Evolutionary conservation across 352 stramenopile species (phyloP).

Genomic region (Blastocystis sp.): DNA sequence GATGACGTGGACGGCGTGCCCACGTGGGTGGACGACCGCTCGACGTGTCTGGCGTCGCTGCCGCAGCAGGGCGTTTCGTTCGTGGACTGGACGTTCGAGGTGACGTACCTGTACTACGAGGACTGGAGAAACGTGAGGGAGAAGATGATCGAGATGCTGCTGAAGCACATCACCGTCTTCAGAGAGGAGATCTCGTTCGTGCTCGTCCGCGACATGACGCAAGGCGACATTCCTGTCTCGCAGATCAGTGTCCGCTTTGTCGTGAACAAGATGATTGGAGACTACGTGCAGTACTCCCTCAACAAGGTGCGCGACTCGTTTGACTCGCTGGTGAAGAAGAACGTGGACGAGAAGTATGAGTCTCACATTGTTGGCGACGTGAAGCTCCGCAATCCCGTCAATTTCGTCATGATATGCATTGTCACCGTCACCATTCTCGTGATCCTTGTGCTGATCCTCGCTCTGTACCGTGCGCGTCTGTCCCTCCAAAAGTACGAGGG

Average conservation of each 20-base stretch:
- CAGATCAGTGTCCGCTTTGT: neutral
- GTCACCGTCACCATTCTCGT: neutral
- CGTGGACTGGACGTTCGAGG: constrained; percentile 10
- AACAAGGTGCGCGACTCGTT: neutral
- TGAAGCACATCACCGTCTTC: neutral
- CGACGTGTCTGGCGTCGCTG: neutral
- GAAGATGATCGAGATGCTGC: neutral
- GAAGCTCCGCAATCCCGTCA: constrained; percentile 14
- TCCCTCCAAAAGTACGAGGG: neutral
- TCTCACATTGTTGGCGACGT: neutral
- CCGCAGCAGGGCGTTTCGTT: neutral
- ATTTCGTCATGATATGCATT: neutral
- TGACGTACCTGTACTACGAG: neutral
- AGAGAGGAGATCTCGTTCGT: neutral
- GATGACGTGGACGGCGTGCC: neutral
- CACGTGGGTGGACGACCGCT: constrained; percentile 15
- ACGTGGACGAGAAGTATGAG: neutral
- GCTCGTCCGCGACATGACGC: neutral
- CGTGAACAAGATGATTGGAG: constrained; percentile 3
- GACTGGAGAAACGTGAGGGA: neutral
- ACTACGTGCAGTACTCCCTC: neutral
- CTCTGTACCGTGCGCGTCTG: neutral
- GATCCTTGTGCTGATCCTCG: neutral
- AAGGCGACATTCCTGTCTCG: neutral
- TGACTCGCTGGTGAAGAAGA: neutral